Evolutionary conservation across 768 basidiomycete species (phyloP), one percentile per base, ranked within the genome.

Genomic region (Omphalotus guepiniiformis): DNA sequence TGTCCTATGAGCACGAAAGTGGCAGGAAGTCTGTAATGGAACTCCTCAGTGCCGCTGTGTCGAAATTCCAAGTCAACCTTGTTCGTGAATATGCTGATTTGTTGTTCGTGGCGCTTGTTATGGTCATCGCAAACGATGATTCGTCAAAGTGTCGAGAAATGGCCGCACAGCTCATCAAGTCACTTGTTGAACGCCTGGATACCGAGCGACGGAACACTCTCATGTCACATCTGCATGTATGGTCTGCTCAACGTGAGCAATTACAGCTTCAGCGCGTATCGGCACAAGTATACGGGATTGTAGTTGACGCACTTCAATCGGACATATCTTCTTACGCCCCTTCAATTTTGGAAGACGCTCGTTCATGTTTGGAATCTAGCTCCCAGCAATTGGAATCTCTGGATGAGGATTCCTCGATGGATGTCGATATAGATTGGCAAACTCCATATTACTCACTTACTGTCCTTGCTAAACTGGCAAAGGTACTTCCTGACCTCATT

Each of bases 1-100:
- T 97, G 29, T 84, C 89, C 2, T 99, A 97, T 60, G 78, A 83
- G 32, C 82, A 90, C 62, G 93, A 96, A 58, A 89, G 83, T 51
- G 96, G 96, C 2, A 80, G 94, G 29, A 75, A 81, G 44, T 97
- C 94, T n/a, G 90, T 96, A 43, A 81, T 99, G 77, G 94, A 96
- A 63, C 68, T 98, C 2, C 75, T 99, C n/a, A 72, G 80, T 12
- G 92, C 91, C 1, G 69, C 96, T 39, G 69, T 98, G 42, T 59
- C 73, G 51, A 98, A 97, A 66, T 95, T 98, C 63, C 83, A 93
- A 49, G 71, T 71, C 3, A 74, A 70, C 3, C 70, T 96, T 23
- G 67, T 93, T 32, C 68, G 70, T 15, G 92, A 97, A 58, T 87
- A 93, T 55, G 76, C 86, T 12, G 91, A 96, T 58, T 74, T 96